Base-by-base conservation (phyloP, 1,139 yeast species). In the Lodderomyces margitis region DNA sequence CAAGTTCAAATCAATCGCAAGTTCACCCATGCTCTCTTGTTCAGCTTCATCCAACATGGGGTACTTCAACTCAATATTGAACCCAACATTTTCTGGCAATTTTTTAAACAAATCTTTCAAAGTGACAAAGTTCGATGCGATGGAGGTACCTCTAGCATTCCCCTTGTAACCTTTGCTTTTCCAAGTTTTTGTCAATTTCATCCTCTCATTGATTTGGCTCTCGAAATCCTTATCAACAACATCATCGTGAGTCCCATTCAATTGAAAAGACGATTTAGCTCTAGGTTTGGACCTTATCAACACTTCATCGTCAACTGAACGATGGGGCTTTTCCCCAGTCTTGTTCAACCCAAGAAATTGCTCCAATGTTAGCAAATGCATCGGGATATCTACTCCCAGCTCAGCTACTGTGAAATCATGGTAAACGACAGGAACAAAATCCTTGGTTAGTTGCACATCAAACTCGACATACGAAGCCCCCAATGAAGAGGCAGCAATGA, bases 1-100 rank as follows among this genome's bases (percentile, higher is more conserved):
- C 53, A 76, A 77, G 60, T 92, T 92, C 66, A 89, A 71, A 53
- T 91, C 97, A 45, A 86, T 77, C 2, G 87, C 91, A 49, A 87
- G 72, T 49, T 85, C 86, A 21, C 95, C 96, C 81, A 91, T 84
- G 49, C 85, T 88, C 58, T 92, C 98, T 7, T 70, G 71, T 59
- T 89, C 87, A 0, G 95, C 92, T 64, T 92, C 98, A 59, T 88
- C 95, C 44, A 88, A 73, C 95, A 92, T 87, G 3, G 98, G 98
- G 58, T 89, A 92, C 59, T 89, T 92, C 63, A 95, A 81, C 61
- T 92, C 98, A 48, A 92, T 88, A 57, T 92, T 92, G 67, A 92
- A 91, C 0, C 98, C 98, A 17, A 91, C 95, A 47, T 76, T 78
- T 44, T 74, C 70, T 0, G 98, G 98, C 21, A 92, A 67, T 50